Evolutionary conservation across 2,329 filamentous ascomycete species (phyloP).

Genomic region (Dactylonectria macrodidyma): DNA sequence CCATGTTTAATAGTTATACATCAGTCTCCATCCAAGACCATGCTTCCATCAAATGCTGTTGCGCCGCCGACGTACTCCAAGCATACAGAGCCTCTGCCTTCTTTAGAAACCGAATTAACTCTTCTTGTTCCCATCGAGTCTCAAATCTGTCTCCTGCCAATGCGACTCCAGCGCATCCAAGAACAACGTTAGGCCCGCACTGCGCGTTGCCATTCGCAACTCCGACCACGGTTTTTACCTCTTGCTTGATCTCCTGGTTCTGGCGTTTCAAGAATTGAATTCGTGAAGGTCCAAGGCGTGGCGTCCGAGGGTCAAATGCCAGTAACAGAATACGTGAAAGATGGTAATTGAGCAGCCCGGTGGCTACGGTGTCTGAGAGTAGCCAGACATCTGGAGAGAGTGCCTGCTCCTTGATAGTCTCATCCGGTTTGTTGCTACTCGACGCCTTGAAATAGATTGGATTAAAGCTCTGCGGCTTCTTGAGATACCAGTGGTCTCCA

Average conservation of each 20-base stretch:
- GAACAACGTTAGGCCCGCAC: slow-evolving; percentile 19
- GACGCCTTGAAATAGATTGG: slow-evolving; percentile 24
- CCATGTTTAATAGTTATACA: background rate
- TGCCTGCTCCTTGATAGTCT: background rate
- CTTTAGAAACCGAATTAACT: slow-evolving; percentile 52
- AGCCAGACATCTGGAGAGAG: slow-evolving; percentile 34
- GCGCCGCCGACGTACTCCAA: slow-evolving; percentile 34
- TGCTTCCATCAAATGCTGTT: slow-evolving; percentile 39
- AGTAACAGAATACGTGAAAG: slow-evolving; percentile 38
- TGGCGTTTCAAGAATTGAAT: slow-evolving; percentile 21
- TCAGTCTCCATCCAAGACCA: slow-evolving; percentile 43
- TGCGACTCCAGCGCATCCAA: slow-evolving; percentile 39
- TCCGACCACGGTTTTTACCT: slow-evolving; percentile 34
- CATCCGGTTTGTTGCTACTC: background rate
- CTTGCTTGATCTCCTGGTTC: slow-evolving; percentile 39
- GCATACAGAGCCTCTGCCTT: slow-evolving; percentile 44
- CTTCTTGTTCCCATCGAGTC: slow-evolving; percentile 53
- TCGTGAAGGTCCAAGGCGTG: slow-evolving; percentile 32
- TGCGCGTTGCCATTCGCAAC: slow-evolving; percentile 34
- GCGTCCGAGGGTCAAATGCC: slow-evolving; percentile 36
- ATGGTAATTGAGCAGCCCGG: slow-evolving; percentile 40
- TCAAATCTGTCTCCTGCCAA: slow-evolving; percentile 55
- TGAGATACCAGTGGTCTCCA: slow-evolving; percentile 37
- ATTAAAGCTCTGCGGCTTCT: slow-evolving; percentile 40
- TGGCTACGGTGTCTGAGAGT: slow-evolving; percentile 36